Conservation (phyloP, 1,284 basidiomycete genomes). For the Heterobasidion parviporum region DNA sequence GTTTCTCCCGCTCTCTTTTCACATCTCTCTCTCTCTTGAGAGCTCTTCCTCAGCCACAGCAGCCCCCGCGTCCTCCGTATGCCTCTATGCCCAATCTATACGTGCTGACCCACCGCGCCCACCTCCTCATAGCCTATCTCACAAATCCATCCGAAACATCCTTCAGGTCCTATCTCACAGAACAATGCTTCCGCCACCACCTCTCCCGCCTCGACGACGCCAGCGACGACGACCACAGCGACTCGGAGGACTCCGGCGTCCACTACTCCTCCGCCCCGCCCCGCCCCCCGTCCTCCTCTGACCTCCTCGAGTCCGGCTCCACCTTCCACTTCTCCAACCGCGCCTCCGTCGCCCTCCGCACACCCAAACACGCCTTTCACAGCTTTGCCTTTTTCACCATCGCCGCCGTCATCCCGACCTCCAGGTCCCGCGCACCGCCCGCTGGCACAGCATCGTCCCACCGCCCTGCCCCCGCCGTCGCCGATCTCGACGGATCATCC, state of each 20-base stretch:
- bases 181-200: slow-evolving; percentile 91
- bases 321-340: slow-evolving; percentile 86
- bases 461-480: slow-evolving; percentile 18
- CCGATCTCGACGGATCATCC: slow-evolving; percentile 35
- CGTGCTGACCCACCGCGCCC: slow-evolving; percentile 12
- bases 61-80: slow-evolving; percentile 1
- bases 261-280: slow-evolving; percentile 20
- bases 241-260: slow-evolving; percentile 23
- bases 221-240: slow-evolving; percentile 38
- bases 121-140: slow-evolving; percentile 64
- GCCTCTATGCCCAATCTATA: slow-evolving; percentile 6
- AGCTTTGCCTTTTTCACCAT: slow-evolving; percentile 82
- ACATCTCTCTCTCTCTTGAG: slow-evolving; percentile 6
- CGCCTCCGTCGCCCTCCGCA: slow-evolving; percentile 86
- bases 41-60: slow-evolving; percentile 12
- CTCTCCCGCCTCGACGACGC: slow-evolving; percentile 79
- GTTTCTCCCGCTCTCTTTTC: slow-evolving; percentile 8
- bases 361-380: slow-evolving; percentile 85
- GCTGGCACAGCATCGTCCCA: slow-evolving; percentile 10
- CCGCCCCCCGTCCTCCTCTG: slow-evolving; percentile 20
- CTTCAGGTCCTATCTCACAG: slow-evolving; percentile 90
- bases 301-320: slow-evolving; percentile 29
- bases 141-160: slow-evolving; percentile 90
- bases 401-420: slow-evolving; percentile 61
- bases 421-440: slow-evolving; percentile 13